Evolutionary conservation across 2,329 filamentous ascomycete genomes (phyloP), one percentile per base, ranked within the genome.

Genomic region (Fusarium redolens): DNA sequence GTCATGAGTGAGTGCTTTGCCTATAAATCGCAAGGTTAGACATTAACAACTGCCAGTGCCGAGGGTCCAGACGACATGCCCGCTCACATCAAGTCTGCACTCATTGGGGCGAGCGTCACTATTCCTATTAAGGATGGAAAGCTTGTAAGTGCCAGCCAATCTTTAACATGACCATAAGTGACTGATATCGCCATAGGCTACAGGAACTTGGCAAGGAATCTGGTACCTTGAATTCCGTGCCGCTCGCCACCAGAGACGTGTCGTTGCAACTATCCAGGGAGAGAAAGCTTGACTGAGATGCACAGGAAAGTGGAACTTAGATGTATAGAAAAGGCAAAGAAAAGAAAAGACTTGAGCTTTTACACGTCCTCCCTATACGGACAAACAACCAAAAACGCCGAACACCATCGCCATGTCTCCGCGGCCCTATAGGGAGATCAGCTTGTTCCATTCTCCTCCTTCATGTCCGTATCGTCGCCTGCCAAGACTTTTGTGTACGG

Each of bases 41-140:
- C 37, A 54, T 37, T 59, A 28, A 67, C 54, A 38, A 45, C 25
- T 11, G 20, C 50, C 65, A 90, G 89, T 78, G 95, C 92, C 0
- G 96, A 97, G 86, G 96, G 96, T 1, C 83, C 85, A 57, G 96
- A 99, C 84, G 96, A 98, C 83, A 98, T 98, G 94, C 96, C 96
- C 90, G 95, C 95, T 66, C 96, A 99, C 82, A 92, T 99, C 81
- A 99, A 99, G 84, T 94, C 92, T 65, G 93, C 94, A 0, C 85
- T 99, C 55, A 88, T 98, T 35, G 96, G 96, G 18, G 94, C 95
- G 7, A 97, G 93, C 75, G 91, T 98, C 5, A 96, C 92, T 10
- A 92, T 99, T 65, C 96, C 96, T 3, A 98, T 99, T 81, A 92
- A 89, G 68, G 91, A 98, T 78, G 96, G 96, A 43, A 91, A 89